phyloP scores from a whole-genome alignment of 768 basidiomycete genomes.

The Roridomyces roridus region DNA sequence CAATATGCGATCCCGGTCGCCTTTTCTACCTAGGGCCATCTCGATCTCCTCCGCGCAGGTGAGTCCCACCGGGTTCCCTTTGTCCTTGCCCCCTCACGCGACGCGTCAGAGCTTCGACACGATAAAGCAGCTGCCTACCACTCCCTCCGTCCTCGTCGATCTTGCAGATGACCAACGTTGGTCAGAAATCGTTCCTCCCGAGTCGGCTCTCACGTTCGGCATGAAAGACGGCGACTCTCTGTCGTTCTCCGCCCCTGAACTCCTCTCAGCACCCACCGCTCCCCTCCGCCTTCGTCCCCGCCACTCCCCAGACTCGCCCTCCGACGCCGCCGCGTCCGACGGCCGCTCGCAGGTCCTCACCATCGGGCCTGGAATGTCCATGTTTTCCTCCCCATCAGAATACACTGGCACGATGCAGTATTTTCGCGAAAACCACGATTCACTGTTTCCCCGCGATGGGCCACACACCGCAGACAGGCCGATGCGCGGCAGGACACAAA shows the following conservation, averaged over 20 bases:
- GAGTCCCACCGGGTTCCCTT: neutral
- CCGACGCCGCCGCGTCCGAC: slow-evolving; percentile 34
- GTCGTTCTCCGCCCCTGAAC: slow-evolving; percentile 58
- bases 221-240: slow-evolving; percentile 59
- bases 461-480: slow-evolving; percentile 3
- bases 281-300: slow-evolving; percentile 7
- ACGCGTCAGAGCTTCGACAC: slow-evolving; percentile 17
- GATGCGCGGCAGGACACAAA: slow-evolving; percentile 32
- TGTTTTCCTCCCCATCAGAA: slow-evolving; percentile 24
- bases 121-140: slow-evolving; percentile 12
- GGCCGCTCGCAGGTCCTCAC: slow-evolving; percentile 33
- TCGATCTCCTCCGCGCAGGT: slow-evolving; percentile 16
- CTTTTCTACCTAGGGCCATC: neutral
- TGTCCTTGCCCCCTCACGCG: neutral
- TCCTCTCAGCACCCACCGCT: slow-evolving; percentile 39
- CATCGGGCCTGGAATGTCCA: slow-evolving; percentile 28
- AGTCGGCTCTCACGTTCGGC: slow-evolving; percentile 62
- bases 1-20: slow-evolving; percentile 4
- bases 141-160: slow-evolving; percentile 9
- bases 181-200: slow-evolving; percentile 64
- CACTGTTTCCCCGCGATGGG: slow-evolving; percentile 12
- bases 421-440: slow-evolving; percentile 35
- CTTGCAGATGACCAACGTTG: slow-evolving; percentile 44
- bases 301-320: slow-evolving; percentile 25
- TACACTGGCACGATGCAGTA: slow-evolving; percentile 30